Evolutionary conservation across 176 grass and related monocot species (phyloP).

Genomic region (Carex myosuroides): DNA sequence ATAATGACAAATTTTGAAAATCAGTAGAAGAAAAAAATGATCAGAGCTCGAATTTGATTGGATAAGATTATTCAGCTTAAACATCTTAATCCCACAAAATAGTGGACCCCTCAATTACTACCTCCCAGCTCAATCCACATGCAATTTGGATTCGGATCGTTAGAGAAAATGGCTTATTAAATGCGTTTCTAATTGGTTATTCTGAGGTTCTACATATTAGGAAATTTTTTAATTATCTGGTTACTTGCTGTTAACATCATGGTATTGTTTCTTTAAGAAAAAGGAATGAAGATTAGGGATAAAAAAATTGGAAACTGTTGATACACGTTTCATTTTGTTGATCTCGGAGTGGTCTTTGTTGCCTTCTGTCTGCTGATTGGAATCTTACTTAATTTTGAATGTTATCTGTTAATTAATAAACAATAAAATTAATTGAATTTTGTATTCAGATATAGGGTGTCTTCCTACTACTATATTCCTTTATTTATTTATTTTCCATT

Average conservation of each 20-base stretch:
- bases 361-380: not conserved
- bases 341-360: not conserved
- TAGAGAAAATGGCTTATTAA: not conserved
- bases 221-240: not conserved
- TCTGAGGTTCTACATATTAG: not conserved
- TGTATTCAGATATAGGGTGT: not conserved
- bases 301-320: not conserved
- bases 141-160: not conserved
- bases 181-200: not conserved
- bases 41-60: not conserved
- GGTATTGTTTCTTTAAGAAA: not conserved
- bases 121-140: not conserved
- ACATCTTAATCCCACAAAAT: not conserved
- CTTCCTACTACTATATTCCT: not conserved
- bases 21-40: not conserved
- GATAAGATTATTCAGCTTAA: not conserved
- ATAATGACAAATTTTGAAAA: not conserved
- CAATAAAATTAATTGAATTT: not conserved
- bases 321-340: not conserved
- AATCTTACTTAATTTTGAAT: not conserved
- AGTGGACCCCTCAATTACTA: not conserved
- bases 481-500: not conserved
- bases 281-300: not conserved
- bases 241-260: not conserved
- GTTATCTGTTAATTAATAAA: not conserved